Conservation (phyloP, 306 rosid species). For the Lathyrus sativus region DNA sequence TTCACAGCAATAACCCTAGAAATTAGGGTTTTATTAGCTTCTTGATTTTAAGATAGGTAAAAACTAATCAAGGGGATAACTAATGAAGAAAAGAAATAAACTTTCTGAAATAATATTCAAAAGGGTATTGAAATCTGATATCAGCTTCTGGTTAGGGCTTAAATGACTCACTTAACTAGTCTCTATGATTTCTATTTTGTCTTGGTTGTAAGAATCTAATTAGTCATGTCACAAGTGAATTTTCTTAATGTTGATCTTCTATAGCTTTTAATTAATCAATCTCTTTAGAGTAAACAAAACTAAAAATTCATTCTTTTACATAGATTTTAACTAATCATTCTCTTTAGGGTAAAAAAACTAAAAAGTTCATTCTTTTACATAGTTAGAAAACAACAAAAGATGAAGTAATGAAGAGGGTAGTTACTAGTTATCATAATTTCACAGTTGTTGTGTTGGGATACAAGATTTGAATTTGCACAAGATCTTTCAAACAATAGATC, state of each 20-base stretch:
- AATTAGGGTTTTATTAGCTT: constrained; percentile 57
- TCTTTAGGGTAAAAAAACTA: constrained; percentile 26
- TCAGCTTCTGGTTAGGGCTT: constrained; percentile 57
- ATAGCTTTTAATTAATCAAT: background rate
- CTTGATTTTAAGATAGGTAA: constrained; percentile 5
- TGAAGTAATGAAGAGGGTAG: constrained; percentile 47
- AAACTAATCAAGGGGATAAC: constrained; percentile 30
- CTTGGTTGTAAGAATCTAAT: constrained; percentile 58
- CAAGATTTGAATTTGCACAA: constrained; percentile 41
- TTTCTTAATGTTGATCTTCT: constrained; percentile 46
- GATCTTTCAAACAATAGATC: constrained; percentile 42
- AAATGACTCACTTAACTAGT: background rate
- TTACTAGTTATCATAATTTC: constrained; percentile 43
- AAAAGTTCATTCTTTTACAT: constrained; percentile 11
- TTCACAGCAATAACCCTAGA: constrained; percentile 41
- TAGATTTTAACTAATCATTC: background rate
- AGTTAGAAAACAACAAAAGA: constrained; percentile 36
- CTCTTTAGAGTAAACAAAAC: constrained; percentile 13
- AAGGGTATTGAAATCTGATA: constrained; percentile 5
- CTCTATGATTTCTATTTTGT: constrained; percentile 34
- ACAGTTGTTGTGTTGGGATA: background rate
- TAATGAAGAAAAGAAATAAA: constrained; percentile 12
- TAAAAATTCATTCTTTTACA: constrained; percentile 11
- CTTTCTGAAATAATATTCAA: constrained; percentile 7
- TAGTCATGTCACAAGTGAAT: constrained; percentile 65